Evolutionary conservation across 768 basidiomycete genomes (phyloP).

Genomic region (Lyophyllum shimeji): DNA sequence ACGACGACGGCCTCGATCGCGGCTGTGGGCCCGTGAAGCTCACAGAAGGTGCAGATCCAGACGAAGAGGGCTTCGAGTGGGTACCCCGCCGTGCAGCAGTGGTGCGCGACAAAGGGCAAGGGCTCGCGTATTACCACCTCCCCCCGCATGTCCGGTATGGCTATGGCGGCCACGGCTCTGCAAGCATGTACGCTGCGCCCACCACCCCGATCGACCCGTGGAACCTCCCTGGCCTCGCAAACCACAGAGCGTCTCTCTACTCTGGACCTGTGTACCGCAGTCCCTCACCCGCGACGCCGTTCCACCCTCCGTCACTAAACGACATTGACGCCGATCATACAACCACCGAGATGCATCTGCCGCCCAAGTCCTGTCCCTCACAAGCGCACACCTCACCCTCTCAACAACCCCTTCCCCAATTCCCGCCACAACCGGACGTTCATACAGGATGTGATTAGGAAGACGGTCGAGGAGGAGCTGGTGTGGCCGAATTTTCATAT

Average conservation of each 20-base stretch:
- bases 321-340: constrained; percentile 12
- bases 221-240: constrained; percentile 37
- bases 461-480: constrained; percentile 92
- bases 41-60: constrained; percentile 50
- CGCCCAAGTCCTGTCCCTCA: neutral
- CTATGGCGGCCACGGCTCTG: constrained; percentile 48
- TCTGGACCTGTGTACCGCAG: constrained; percentile 31
- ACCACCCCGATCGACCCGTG: constrained; percentile 46
- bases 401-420: constrained; percentile 18
- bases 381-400: constrained; percentile 3
- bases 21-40: constrained; percentile 52
- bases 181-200: constrained; percentile 57
- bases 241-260: constrained; percentile 32
- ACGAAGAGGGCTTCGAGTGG: constrained; percentile 84
- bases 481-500: constrained; percentile 98
- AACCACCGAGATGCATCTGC: neutral
- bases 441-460: constrained; percentile 93
- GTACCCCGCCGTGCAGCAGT: constrained; percentile 67
- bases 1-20: constrained; percentile 56
- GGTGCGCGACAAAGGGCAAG: constrained; percentile 51
- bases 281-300: constrained; percentile 34
- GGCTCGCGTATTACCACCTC: constrained; percentile 65
- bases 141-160: constrained; percentile 74
- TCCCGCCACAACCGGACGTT: constrained; percentile 46
- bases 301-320: constrained; percentile 19